Conservation (phyloP, 495 filamentous ascomycete species). For the Darksidea phi region DNA sequence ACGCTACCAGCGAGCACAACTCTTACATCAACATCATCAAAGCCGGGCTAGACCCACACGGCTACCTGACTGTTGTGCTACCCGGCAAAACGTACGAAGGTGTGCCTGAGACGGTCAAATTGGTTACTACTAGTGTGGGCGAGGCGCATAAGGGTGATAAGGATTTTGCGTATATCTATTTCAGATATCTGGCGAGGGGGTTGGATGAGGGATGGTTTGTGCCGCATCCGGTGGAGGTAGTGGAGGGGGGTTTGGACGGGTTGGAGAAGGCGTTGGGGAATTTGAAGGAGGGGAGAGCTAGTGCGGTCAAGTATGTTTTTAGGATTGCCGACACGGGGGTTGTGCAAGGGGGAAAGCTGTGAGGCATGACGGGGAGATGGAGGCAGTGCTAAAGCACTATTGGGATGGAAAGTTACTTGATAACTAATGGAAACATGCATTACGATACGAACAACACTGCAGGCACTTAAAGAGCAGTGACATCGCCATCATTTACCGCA, state of each 20-base stretch:
- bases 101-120: conserved; percentile 33
- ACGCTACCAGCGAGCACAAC: conserved; percentile 59
- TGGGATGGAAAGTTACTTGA: too few species aligned
- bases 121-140: conserved; percentile 48
- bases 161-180: conserved; percentile 61
- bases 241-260: conserved; percentile 59
- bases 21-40: conserved; percentile 50
- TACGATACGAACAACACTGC: too few species aligned
- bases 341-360: too few species aligned
- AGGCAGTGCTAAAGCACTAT: too few species aligned
- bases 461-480: too few species aligned
- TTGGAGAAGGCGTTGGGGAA: conserved; percentile 53
- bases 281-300: conserved; percentile 62
- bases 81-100: conserved; percentile 39
- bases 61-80: conserved; percentile 58
- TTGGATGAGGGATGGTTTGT: conserved; percentile 61
- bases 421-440: too few species aligned
- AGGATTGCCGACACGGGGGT: conserved; percentile 62
- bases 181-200: conserved; percentile 52
- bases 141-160: conserved; percentile 49
- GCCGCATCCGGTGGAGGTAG: conserved; percentile 61
- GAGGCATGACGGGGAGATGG: too few species aligned
- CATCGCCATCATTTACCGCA: too few species aligned
- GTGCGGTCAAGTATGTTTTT: conserved; percentile 68
- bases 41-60: conserved; percentile 49